Percentiles rank a stretch among this genome's conserved stretches.
These are phyloP conservation scores for Hemisphaericaspora subhashii DNA, from an alignment of 1,139 yeast genomes.

Conservation along the genomic window DNA sequence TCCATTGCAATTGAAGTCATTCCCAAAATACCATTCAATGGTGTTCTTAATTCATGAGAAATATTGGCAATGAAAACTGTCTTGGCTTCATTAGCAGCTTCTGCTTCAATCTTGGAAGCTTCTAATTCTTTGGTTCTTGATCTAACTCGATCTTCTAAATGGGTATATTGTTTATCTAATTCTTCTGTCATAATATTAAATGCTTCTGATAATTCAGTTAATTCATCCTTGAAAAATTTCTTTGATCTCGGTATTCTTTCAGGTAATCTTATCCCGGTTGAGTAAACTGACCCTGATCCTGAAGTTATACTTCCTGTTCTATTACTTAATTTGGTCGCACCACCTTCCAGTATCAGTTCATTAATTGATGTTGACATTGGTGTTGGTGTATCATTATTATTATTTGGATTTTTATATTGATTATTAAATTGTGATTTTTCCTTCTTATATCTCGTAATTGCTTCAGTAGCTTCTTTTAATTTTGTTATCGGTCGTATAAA, in stretches of 20 bases:
- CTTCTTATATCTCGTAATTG: constrained; percentile 40
- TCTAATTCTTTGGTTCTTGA: constrained; percentile 86
- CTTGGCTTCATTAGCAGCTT: constrained; percentile 91
- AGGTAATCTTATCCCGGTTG: constrained; percentile 46
- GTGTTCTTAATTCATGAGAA: constrained; percentile 93
- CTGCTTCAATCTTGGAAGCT: constrained; percentile 86
- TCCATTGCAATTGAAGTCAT: constrained; percentile 94
- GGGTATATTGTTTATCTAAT: constrained; percentile 76
- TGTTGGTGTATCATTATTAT: constrained; percentile 4
- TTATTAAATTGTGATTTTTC: constrained; percentile 14
- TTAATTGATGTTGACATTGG: background rate
- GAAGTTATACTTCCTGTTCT: constrained; percentile 27
- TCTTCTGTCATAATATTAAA: constrained; percentile 91
- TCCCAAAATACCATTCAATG: constrained; percentile 92
- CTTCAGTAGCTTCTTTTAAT: constrained; percentile 82
- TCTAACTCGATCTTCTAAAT: constrained; percentile 86
- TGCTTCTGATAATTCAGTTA: constrained; percentile 83
- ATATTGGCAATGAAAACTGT: constrained; percentile 94
- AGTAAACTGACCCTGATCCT: constrained; percentile 31
- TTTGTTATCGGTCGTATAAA: constrained; percentile 83
- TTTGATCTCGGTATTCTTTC: constrained; percentile 56
- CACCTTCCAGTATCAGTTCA: constrained; percentile 3
- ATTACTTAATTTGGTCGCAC: background rate
- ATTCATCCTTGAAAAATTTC: constrained; percentile 74
- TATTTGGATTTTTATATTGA: constrained; percentile 6